Percentiles rank a stretch among this genome's conserved stretches.
phyloP scores from a whole-genome alignment of 2,329 filamentous ascomycete genomes.

The Lachnellula suecica region DNA sequence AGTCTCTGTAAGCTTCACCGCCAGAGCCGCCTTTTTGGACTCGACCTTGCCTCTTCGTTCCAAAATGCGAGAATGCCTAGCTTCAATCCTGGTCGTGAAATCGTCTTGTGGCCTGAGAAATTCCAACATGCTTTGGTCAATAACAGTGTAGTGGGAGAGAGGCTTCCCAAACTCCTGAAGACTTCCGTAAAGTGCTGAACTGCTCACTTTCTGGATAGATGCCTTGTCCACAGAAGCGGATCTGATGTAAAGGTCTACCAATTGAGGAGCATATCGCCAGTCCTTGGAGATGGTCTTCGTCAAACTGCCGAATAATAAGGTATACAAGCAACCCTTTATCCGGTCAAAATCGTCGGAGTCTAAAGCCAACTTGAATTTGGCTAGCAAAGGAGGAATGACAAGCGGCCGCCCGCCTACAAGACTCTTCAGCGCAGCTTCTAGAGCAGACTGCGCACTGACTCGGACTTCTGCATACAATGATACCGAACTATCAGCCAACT shows the following conservation, averaged over 20 bases:
- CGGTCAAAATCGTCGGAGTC: slow-evolving; percentile 80
- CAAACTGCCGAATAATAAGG: slow-evolving; percentile 83
- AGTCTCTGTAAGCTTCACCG: slow-evolving; percentile 75
- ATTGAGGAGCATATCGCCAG: slow-evolving; percentile 90
- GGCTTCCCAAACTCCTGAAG: slow-evolving; percentile 90
- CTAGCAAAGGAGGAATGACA: slow-evolving; percentile 84
- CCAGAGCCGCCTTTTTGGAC: slow-evolving; percentile 75
- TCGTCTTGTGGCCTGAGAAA: slow-evolving; percentile 69
- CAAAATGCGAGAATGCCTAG: slow-evolving; percentile 72
- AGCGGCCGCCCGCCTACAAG: slow-evolving; percentile 84
- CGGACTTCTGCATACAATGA: slow-evolving; percentile 94
- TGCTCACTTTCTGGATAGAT: slow-evolving; percentile 87
- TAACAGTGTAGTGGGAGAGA: slow-evolving; percentile 80
- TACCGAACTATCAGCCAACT: slow-evolving; percentile 85
- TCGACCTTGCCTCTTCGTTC: slow-evolving; percentile 78
- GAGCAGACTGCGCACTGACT: slow-evolving; percentile 86
- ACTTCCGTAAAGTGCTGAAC: slow-evolving; percentile 73
- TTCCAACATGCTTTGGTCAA: slow-evolving; percentile 70
- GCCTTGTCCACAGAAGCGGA: slow-evolving; percentile 89
- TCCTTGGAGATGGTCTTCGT: slow-evolving; percentile 85
- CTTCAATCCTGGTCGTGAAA: slow-evolving; percentile 54
- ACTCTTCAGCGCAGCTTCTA: slow-evolving; percentile 90
- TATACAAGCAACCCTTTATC: slow-evolving; percentile 94
- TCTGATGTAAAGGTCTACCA: slow-evolving; percentile 87
- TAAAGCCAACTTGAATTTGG: slow-evolving; percentile 75